Conservation (phyloP, 176 grass and related monocot genomes). For the Oryza meyeriana region DNA sequence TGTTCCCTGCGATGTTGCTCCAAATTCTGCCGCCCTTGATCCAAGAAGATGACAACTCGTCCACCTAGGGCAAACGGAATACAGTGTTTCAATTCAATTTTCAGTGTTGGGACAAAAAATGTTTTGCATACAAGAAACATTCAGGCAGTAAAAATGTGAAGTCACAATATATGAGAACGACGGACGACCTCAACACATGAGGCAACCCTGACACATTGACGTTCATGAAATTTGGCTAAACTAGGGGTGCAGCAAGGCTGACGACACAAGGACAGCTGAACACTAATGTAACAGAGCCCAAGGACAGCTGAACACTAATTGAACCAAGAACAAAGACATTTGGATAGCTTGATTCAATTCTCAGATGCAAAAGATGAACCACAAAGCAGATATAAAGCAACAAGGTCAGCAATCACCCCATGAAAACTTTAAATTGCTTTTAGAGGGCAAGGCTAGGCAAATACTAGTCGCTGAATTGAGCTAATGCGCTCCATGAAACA, state of each 20-base stretch:
- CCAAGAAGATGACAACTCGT: constrained; percentile 78
- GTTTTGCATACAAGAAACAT: not conserved
- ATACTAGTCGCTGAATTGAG: not conserved
- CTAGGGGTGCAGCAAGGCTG: not conserved
- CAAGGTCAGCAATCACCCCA: not conserved
- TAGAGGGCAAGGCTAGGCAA: not conserved
- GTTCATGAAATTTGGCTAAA: not conserved
- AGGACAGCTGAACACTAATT: not conserved
- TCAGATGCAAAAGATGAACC: not conserved
- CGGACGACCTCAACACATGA: not conserved
- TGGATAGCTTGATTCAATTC: not conserved
- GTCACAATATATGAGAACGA: not conserved
- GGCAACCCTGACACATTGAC: not conserved
- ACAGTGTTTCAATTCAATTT: not conserved
- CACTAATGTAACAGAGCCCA: not conserved
- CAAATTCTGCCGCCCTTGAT: constrained; percentile 64
- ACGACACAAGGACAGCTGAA: not conserved
- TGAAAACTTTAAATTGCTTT: constrained; percentile 2
- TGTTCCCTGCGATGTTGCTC: constrained; percentile 56
- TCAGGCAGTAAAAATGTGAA: not conserved
- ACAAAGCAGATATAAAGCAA: not conserved
- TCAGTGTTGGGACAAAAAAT: not conserved
- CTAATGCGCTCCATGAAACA: not conserved
- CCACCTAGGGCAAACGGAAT: constrained; percentile 42
- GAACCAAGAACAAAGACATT: not conserved